phyloP scores from a whole-genome alignment of 2,329 filamentous ascomycete species.

The Pseudogymnoascus sp. region DNA sequence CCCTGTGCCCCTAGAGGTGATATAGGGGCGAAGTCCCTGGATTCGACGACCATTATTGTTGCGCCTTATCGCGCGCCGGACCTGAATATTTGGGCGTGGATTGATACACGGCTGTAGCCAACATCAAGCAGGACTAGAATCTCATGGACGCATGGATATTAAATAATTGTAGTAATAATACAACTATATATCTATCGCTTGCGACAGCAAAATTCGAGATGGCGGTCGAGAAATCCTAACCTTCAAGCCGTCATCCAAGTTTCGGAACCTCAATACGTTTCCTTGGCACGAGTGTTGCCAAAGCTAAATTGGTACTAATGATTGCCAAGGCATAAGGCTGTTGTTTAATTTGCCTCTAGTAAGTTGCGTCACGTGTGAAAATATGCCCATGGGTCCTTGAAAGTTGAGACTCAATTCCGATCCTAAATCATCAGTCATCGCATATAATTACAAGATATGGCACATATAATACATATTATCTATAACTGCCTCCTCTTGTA shows the following conservation, averaged over 20 bases:
- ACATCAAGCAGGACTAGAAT: not conserved
- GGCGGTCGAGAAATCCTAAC: not conserved
- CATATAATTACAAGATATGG: not conserved
- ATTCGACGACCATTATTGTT: not conserved
- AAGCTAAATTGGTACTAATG: not conserved
- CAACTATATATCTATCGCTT: not conserved
- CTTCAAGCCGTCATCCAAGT: not conserved
- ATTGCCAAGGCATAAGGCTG: not conserved
- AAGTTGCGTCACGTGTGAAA: not conserved
- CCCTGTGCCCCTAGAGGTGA: not conserved
- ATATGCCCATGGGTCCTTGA: not conserved
- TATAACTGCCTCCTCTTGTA: conserved; percentile 45
- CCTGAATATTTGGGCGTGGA: not conserved
- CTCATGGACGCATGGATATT: not conserved
- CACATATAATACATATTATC: conserved; percentile 12
- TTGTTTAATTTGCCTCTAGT: not conserved
- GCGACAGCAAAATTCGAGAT: not conserved
- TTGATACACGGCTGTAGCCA: not conserved
- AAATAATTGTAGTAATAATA: not conserved
- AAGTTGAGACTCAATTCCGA: not conserved
- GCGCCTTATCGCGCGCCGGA: not conserved
- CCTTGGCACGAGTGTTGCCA: not conserved
- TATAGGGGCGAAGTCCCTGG: not conserved
- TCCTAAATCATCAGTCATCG: not conserved
- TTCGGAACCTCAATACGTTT: not conserved